Base-by-base conservation (phyloP, 2,329 filamentous ascomycete genomes). In the Cryphonectria naterciae region DNA sequence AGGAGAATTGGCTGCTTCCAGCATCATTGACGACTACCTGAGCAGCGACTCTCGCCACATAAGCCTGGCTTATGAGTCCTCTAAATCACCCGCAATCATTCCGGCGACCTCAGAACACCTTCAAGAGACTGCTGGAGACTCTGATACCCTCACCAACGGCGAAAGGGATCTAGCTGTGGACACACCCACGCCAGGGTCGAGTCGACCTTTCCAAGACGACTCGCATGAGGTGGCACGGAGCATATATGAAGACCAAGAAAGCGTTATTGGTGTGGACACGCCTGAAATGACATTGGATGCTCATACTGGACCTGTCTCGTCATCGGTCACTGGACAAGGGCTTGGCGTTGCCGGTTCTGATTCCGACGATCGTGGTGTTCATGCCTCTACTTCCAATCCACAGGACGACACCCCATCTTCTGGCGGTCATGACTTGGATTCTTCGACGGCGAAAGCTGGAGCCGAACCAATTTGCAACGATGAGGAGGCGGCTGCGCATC, bases 11-110 rank as follows among this genome's bases (percentile, higher is more conserved):
- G 17, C 39, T 32, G 62, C 62, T 19, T 46, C 62, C 19, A 46
- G 17, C 22, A 49, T 64, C 25, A 64, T 64, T 41, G 62, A 46
- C 39, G 39, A 49, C 15, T 64, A 64, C 25, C 25, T 64, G 19
- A 25, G 49, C 28, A 52, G 28, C 19, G 43, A 65, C 63, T 65
- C 63, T 19, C 25, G 28, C 28, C 43, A 13, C 19, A 25, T n/a
- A 35, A 65, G 43, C 43, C 15, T 52, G 25, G 19, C 63, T 37
- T 28, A 37, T 28, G 17, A 43, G 17, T 25, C 6, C 25, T 22
- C 25, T 17, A 15, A n/a, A 32, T 25, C 15, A 7, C 17, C 28
- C 37, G 17, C 19, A 19, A 10, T 61, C 13, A 8, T 32, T 28
- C 54, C 54, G 15, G 32, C 35, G 10, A 6, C 58, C 10, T 61